These are phyloP conservation scores for Lentinula guzmanii DNA, from an alignment of 768 basidiomycete species.

Conservation along the genomic window DNA sequence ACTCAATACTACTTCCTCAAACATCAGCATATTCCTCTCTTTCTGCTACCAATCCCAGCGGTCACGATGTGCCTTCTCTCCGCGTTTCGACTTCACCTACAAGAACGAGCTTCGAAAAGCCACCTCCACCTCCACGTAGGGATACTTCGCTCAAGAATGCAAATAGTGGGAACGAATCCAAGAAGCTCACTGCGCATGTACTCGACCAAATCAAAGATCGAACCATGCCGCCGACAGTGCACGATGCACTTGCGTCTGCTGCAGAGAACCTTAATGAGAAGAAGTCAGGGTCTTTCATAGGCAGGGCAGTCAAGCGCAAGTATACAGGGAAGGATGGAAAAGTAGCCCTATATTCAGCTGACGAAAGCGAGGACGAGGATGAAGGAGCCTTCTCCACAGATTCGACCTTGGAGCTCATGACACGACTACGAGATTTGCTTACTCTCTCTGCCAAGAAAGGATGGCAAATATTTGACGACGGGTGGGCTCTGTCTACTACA, in stretches of 20 bases:
- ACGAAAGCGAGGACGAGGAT: conserved; percentile 46
- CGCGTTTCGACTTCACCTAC: conserved; percentile 2
- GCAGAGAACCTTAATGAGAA: conserved; percentile 20
- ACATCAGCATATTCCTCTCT: not conserved
- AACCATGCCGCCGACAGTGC: conserved; percentile 45
- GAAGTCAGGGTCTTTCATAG: conserved; percentile 35
- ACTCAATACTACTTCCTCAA: not conserved
- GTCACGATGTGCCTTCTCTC: conserved; percentile 3
- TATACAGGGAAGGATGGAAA: conserved; percentile 7
- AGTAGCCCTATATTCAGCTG: conserved; percentile 18
- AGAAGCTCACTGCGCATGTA: conserved; percentile 63
- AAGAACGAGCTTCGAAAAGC: conserved; percentile 11
- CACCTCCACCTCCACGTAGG: conserved; percentile 17
- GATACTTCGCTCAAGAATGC: conserved; percentile 20
- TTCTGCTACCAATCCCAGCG: not conserved
- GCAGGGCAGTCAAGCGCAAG: conserved; percentile 31
- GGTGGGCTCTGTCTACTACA: conserved; percentile 20
- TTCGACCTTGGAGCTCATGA: conserved; percentile 55
- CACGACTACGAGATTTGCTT: conserved; percentile 56
- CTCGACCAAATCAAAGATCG: conserved; percentile 58
- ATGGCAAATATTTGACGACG: conserved; percentile 61
- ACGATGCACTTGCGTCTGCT: conserved; percentile 30
- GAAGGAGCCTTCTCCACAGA: conserved; percentile 54
- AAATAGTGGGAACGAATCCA: conserved; percentile 53
- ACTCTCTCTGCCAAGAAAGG: conserved; percentile 47